phyloP scores from a whole-genome alignment of 2,329 filamentous ascomycete genomes.

The Celoporthe dispersa region DNA sequence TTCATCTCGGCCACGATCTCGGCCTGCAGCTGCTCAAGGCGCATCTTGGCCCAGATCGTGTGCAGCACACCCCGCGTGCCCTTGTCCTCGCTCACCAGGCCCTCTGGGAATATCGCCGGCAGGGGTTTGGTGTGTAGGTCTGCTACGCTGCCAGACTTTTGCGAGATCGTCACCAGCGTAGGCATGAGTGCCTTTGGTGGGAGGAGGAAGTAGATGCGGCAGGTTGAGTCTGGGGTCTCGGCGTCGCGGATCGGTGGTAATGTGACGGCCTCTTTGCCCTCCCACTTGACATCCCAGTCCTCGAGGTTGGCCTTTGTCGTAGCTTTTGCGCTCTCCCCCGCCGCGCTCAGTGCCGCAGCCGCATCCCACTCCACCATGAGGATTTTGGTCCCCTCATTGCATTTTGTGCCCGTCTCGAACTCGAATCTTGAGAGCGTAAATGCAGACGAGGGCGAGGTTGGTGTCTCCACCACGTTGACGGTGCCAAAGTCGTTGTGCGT shows the following conservation, averaged over 20 bases:
- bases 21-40: slow-evolving; percentile 72
- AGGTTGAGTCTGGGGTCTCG: slow-evolving; percentile 52
- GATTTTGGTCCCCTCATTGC: slow-evolving; percentile 85
- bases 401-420: slow-evolving; percentile 72
- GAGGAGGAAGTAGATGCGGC: slow-evolving; percentile 77
- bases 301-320: slow-evolving; percentile 13
- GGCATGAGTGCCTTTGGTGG: slow-evolving; percentile 75
- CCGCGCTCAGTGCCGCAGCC: slow-evolving; percentile 26
- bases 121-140: slow-evolving; percentile 74
- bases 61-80: slow-evolving; percentile 84
- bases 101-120: slow-evolving; percentile 83
- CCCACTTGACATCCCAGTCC: slow-evolving; percentile 80
- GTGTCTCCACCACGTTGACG: slow-evolving; percentile 43
- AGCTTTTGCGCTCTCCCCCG: slow-evolving; percentile 1
- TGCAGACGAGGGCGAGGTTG: slow-evolving; percentile 50
- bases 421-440: slow-evolving; percentile 81
- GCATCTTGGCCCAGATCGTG: slow-evolving; percentile 87
- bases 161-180: slow-evolving; percentile 68
- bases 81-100: slow-evolving; percentile 68
- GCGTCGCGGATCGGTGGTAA: slow-evolving; percentile 69
- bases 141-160: slow-evolving; percentile 40
- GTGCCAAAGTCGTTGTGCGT: slow-evolving; percentile 17
- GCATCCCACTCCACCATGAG: slow-evolving; percentile 90
- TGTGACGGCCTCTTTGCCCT: slow-evolving; percentile 68
- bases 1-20: slow-evolving; percentile 78